phyloP scores from a whole-genome alignment of 768 basidiomycete species.

The Amanita pseudoporphyria region DNA sequence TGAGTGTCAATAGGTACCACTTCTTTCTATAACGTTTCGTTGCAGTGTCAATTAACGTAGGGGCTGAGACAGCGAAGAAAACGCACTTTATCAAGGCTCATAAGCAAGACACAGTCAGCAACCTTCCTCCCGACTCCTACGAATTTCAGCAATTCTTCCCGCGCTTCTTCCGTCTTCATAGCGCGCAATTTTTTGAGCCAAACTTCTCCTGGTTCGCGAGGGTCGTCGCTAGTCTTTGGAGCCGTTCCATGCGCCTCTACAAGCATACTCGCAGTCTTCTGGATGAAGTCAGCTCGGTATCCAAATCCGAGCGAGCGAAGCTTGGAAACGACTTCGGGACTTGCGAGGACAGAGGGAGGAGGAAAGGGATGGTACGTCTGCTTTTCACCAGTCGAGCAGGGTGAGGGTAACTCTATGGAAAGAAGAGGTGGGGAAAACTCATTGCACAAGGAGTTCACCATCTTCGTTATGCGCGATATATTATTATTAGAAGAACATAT shows the following conservation, averaged over 20 bases:
- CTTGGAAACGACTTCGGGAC: conserved; percentile 43
- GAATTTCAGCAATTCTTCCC: conserved; percentile 70
- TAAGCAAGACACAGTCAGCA: conserved; percentile 87
- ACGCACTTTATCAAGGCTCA: conserved; percentile 83
- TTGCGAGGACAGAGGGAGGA: conserved; percentile 55
- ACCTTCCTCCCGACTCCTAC: conserved; percentile 95
- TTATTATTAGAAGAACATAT: conserved; percentile 98
- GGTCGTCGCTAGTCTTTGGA: conserved; percentile 11
- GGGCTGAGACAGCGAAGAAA: not conserved
- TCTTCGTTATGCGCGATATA: conserved; percentile 87
- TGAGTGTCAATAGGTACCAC: conserved; percentile 96
- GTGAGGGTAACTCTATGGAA: conserved; percentile 21
- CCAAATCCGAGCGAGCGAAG: conserved; percentile 89
- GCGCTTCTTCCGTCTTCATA: conserved; percentile 43
- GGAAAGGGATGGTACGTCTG: conserved; percentile 76
- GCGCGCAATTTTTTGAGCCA: conserved; percentile 52
- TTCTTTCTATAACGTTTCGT: conserved; percentile 42
- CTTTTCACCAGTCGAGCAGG: conserved; percentile 22
- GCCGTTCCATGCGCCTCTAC: conserved; percentile 38
- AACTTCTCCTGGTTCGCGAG: conserved; percentile 40
- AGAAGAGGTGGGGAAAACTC: conserved; percentile 68
- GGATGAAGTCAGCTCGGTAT: conserved; percentile 88
- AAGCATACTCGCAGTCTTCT: conserved; percentile 73
- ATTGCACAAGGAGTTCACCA: conserved; percentile 77
- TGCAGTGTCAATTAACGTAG: not conserved